Base-by-base conservation (phyloP, 495 filamentous ascomycete species). In the Antarctomyces pellizariae region DNA sequence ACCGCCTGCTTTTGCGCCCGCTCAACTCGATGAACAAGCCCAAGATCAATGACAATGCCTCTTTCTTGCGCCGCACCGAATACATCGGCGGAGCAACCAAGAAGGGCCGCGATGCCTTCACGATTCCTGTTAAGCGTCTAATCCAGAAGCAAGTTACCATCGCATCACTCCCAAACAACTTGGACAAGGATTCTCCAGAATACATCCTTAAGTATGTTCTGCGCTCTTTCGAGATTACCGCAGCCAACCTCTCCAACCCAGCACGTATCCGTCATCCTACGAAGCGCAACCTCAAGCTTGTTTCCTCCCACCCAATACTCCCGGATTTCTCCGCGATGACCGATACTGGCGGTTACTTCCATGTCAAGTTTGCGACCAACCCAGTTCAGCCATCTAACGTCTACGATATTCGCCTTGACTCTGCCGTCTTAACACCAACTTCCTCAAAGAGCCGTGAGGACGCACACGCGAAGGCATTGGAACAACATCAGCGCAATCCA, bases 21-120 rank as follows among this genome's bases (percentile, higher is more conserved):
- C 64, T 89, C 10, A 62, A 76, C 3, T 62, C 74, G 15, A 63
- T 93, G 13, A 79, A 76, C 12, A 89, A 91, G 46, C 72, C 78
- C 1, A 58, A 63, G 35, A 39, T 49, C 23, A 43, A 53, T 16
- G 69, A 70, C 9, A 62, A 62, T 25, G 75, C 90, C 26, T 91
- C 80, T 36, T 95, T 97, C 64, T 65, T 97, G 29, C 75, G 86
- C 18, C 71, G 84, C 24, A 93, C 89, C 8, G 89, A 97, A 44
- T 93, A 95, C 45, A 92, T 89, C 32, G 80, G 84, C 3, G 71
- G 75, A 5, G 65, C 64, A 22, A 45, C 54, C 46, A 35, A 61
- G 43, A 42, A 23, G 42, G n/a, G n/a, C n/a, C n/a, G n/a, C n/a
- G n/a, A n/a, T n/a, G n/a, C n/a, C n/a, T n/a, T n/a, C 8, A 26